Conservation (phyloP, 345 rosid genomes). For the Eucalyptus tenuipes region DNA sequence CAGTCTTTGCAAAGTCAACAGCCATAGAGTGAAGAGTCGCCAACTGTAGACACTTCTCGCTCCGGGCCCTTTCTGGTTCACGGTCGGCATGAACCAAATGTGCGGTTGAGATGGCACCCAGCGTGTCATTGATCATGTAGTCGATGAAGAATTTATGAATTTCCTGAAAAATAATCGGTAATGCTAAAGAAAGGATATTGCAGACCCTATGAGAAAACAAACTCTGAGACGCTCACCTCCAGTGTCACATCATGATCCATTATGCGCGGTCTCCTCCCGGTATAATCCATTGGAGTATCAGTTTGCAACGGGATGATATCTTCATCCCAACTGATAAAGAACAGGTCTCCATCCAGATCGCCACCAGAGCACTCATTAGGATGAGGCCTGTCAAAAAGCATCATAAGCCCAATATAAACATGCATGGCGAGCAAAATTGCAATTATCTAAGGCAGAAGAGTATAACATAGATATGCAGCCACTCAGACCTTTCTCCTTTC, state of each 20-base stretch:
- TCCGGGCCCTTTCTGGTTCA: constrained; percentile 65
- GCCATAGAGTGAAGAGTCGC: constrained; percentile 91
- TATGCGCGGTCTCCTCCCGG: constrained; percentile 58
- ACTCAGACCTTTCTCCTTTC: constrained; percentile 60
- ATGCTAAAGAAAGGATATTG: neutral
- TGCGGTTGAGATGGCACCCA: constrained; percentile 90
- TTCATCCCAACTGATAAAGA: constrained; percentile 81
- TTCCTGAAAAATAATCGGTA: constrained; percentile 35
- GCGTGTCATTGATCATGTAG: constrained; percentile 81
- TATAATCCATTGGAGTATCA: constrained; percentile 83
- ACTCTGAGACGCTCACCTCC: constrained; percentile 32
- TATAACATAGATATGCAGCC: neutral
- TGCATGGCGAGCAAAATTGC: neutral
- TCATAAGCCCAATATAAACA: neutral
- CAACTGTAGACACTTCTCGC: constrained; percentile 55
- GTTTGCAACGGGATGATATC: constrained; percentile 59
- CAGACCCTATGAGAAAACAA: neutral
- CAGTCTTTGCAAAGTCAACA: constrained; percentile 92
- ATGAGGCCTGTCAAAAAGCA: constrained; percentile 63
- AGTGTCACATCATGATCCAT: constrained; percentile 84
- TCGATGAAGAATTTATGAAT: constrained; percentile 74
- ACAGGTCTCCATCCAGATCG: constrained; percentile 94
- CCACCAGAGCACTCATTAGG: constrained; percentile 98
- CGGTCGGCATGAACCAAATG: constrained; percentile 85
- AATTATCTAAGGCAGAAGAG: neutral